Evolutionary conservation across 495 filamentous ascomycete species (phyloP), one percentile per base, ranked within the genome.

Genomic region (Hypoxylon fragiforme): DNA sequence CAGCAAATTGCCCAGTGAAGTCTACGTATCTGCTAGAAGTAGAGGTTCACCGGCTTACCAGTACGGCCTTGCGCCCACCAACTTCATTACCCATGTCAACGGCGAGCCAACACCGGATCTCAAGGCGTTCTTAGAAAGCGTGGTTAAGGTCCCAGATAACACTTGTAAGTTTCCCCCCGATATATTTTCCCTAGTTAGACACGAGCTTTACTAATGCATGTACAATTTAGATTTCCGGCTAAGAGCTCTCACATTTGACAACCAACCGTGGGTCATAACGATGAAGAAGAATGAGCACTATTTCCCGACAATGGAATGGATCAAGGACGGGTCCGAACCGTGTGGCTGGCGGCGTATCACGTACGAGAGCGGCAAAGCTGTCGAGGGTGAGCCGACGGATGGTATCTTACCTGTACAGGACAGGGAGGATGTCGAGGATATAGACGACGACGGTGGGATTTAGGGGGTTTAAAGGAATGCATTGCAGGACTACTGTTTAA

Each of bases 201-300:
- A 34, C 9, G 50, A 15, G n/a, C 16, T 34, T 34, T 38, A 26
- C 60, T 65, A 52, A 67, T 39, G 21, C 14, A 14, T 8, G 18
- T n/a, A n/a, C n/a, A n/a, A n/a, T 16, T 50, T 49, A 85, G 81
- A 98, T 74, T 97, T 98, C 84, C 83, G 95, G 16, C 78, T 99
- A 11, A 86, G 88, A 54, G 89, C 92, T 7, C 88, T 96, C 66
- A 97, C 94, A 1, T 99, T 97, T 64, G 94, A 99, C 67, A 95
- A 94, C 56, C 91, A 97, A 12, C 92, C 91, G 11, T 99, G 92
- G 88, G 89, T 97, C 18, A 88, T 94, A 14, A 97, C 92, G 19
- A 97, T 99, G 85, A 99, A 99, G 84, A 99, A 99, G 84, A 95
- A 95, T 68, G 95, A 99, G 69, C 94, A 99, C 71, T 99, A 99